Evolutionary conservation across 2,329 filamentous ascomycete species (phyloP), one percentile per base, ranked within the genome.

Genomic region (Colletotrichum truncatum): DNA sequence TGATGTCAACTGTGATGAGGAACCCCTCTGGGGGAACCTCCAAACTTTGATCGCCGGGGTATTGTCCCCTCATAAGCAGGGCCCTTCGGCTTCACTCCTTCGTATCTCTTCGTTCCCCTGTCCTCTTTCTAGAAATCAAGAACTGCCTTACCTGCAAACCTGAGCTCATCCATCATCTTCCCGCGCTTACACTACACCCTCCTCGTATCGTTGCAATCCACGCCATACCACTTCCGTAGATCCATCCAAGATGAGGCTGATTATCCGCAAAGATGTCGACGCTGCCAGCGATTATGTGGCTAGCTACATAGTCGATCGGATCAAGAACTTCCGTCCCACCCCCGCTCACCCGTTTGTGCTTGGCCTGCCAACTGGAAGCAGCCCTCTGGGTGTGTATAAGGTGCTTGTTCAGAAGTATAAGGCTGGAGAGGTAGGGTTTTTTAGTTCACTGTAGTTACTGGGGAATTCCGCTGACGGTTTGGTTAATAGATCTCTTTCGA

Each of bases 321-420:
- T 96, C 83, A 92, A 91, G 72, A 81, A 87, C 66, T 96, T 93
- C 79, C 85, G 86, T 51, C 93, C 93, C 36, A 92, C 91, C 5
- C 81, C 89, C 49, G 81, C 88, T 69, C 88, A 89, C 70, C 93
- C 92, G 1, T 96, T 97, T 73, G 91, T 96, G 6, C 87, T 97
- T 48, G 93, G 93, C 64, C 84, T 97, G 49, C 93, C 93, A 9
- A 97, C 93, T 1, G 93, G 93, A 57, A 94, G 91, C 72, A 94
- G 91, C 68, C 93, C 93, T 3, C 86, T 94, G 67, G 84, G 87
- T 54, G 89, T 96, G 69, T 97, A 97, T 81, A 88, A 89, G 76
- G 85, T 90, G 70, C 85, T 97, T 25, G 93, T 96, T 51, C 80
- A 87, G 72, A 86, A 86, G 74, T 89, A 90, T 82, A 92, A 92